These are phyloP conservation scores for Phyllosticta citrichinensis DNA, from an alignment of 2,329 filamentous ascomycete genomes.

Conservation along the genomic window DNA sequence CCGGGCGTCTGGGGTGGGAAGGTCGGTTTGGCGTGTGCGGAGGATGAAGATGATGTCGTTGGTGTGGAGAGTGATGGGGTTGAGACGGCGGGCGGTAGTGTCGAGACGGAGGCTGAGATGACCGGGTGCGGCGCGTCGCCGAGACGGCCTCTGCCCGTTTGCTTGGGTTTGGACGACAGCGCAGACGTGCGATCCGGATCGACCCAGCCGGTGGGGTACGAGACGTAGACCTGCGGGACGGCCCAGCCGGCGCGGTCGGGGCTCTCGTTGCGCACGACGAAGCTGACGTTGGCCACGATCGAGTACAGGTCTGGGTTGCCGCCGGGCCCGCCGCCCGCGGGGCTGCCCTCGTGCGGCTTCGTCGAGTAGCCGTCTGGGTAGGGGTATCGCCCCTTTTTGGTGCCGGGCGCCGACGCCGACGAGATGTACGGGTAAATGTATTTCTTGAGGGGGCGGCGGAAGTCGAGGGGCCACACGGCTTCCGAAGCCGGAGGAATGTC, in stretches of 20 bases:
- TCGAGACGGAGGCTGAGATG: not conserved
- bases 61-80: not conserved
- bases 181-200: constrained; percentile 19
- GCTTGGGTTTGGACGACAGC: not conserved
- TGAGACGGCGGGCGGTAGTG: not conserved
- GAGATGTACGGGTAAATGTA: constrained; percentile 50
- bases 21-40: not conserved
- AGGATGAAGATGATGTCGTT: not conserved
- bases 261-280: constrained; percentile 44
- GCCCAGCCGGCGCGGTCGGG: constrained; percentile 40
- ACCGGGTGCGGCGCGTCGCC: not conserved
- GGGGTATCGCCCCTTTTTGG: constrained; percentile 14
- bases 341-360: constrained; percentile 35
- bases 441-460: constrained; percentile 50
- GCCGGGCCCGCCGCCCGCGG: constrained; percentile 57
- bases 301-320: constrained; percentile 48
- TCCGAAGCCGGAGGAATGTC: constrained; percentile 45
- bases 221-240: constrained; percentile 50
- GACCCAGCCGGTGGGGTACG: constrained; percentile 34
- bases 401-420: constrained; percentile 32
- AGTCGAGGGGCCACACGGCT: constrained; percentile 50
- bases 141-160: not conserved
- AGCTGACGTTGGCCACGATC: constrained; percentile 31
- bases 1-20: not conserved
- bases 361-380: constrained; percentile 51